Evolutionary conservation across 768 basidiomycete genomes (phyloP).

Genomic region (Polyporus arcularius): DNA sequence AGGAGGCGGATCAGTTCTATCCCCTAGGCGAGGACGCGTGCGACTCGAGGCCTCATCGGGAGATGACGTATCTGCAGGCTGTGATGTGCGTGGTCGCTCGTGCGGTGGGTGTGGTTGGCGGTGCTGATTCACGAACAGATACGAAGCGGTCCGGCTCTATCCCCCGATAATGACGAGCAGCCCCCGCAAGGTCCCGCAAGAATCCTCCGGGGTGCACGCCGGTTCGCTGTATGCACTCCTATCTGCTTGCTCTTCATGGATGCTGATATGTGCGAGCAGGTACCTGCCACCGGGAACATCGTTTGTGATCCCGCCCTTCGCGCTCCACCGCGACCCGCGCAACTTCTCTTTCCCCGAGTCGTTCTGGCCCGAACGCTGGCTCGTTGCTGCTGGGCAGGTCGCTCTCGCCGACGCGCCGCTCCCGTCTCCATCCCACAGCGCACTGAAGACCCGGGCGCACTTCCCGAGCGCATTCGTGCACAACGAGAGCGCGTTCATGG

Average conservation of each 20-base stretch:
- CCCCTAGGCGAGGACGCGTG: constrained; percentile 23
- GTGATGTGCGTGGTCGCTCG: constrained; percentile 29
- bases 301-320: constrained; percentile 37
- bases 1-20: constrained; percentile 27
- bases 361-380: constrained; percentile 48
- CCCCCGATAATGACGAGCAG: constrained; percentile 43
- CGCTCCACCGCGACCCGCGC: constrained; percentile 43
- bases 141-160: constrained; percentile 45
- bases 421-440: neutral
- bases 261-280: constrained; percentile 17
- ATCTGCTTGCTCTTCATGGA: neutral
- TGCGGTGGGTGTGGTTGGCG: constrained; percentile 26
- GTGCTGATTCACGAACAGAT: constrained; percentile 39
- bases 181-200: constrained; percentile 36
- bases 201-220: constrained; percentile 34
- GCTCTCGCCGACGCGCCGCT: neutral
- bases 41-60: constrained; percentile 12
- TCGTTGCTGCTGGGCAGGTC: constrained; percentile 21
- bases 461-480: constrained; percentile 9
- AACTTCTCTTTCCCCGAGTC: constrained; percentile 44
- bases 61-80: constrained; percentile 36
- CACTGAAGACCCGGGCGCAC: neutral
- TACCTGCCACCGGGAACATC: constrained; percentile 41
- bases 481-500: constrained; percentile 38
- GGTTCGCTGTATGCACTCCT: constrained; percentile 31